Conservation (phyloP, 164 flowering plant genomes). For the Litsea cubeba region DNA sequence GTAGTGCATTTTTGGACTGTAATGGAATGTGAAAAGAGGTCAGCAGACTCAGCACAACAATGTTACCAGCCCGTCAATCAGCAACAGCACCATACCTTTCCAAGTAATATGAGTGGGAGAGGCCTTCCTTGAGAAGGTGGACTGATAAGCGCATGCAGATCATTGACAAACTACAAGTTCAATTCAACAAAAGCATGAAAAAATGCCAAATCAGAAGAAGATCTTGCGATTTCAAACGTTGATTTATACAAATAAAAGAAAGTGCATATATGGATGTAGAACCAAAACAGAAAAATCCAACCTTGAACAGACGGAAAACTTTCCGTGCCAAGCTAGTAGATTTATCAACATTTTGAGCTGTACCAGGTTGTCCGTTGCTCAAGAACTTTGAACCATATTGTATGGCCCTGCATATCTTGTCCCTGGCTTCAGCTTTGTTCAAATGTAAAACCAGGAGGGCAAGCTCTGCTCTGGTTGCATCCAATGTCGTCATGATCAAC, state of each 20-base stretch:
- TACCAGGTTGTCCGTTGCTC: conserved; percentile 92
- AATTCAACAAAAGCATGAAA: conserved; percentile 1
- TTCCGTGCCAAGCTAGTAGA: conserved; percentile 89
- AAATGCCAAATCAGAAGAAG: not conserved
- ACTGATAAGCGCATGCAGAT: conserved; percentile 85
- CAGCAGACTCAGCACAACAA: not conserved
- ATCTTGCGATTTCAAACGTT: not conserved
- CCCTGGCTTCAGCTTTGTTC: conserved; percentile 99
- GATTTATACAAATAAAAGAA: not conserved
- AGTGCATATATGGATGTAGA: not conserved
- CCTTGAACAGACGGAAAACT: conserved; percentile 99
- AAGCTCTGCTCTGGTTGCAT: conserved; percentile 87
- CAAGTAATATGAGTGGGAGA: conserved; percentile 77
- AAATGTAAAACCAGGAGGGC: conserved; percentile 75
- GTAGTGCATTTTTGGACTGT: conserved; percentile 90
- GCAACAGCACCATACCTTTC: conserved; percentile 55
- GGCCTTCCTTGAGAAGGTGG: conserved; percentile 91
- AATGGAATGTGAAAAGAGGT: conserved; percentile 9
- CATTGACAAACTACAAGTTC: conserved; percentile 88
- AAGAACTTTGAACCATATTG: conserved; percentile 96
- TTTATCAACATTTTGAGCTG: conserved; percentile 95
- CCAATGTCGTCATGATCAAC: conserved; percentile 63
- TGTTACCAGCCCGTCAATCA: not conserved
- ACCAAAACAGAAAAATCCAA: conserved; percentile 9
- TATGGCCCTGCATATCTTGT: conserved; percentile 97